phyloP scores from a whole-genome alignment of 192 early-diverging fungal species.

The Thamnidium elegans region DNA sequence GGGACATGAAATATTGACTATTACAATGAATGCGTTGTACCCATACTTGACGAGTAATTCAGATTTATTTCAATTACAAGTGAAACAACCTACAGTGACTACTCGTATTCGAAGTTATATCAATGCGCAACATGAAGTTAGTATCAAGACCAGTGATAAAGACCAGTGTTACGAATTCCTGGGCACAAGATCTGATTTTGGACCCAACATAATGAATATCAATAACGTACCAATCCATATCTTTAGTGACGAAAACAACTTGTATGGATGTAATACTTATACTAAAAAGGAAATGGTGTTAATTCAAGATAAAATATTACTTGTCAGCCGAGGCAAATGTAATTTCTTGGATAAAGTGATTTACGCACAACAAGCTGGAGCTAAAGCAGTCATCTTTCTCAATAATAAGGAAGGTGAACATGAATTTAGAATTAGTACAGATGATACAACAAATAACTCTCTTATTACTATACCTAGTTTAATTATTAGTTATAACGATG shows the following conservation, averaged over 20 bases:
- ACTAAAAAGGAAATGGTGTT: constrained; percentile 17
- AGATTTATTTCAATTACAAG: neutral
- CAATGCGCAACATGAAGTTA: neutral
- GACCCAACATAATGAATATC: neutral
- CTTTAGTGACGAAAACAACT: neutral
- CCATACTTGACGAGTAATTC: neutral
- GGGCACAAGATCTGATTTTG: constrained; percentile 1
- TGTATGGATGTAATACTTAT: constrained; percentile 37
- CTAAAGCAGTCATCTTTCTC: constrained; percentile 39
- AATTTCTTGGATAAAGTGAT: constrained; percentile 42
- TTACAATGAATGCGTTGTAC: constrained; percentile 1
- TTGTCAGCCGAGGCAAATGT: constrained; percentile 44
- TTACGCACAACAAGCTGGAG: constrained; percentile 45
- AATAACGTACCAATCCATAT: neutral
- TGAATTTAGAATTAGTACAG: neutral
- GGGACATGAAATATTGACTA: neutral
- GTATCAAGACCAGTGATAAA: neutral
- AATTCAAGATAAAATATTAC: constrained; percentile 35
- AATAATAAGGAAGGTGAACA: constrained; percentile 20
- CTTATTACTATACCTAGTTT: neutral
- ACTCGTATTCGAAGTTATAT: neutral
- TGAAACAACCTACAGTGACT: neutral
- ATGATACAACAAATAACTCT: neutral
- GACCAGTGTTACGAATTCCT: neutral
- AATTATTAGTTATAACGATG: constrained; percentile 3